A percentile compares a stretch with the other conserved stretches of the same genome.
Conservation (phyloP, 1,139 yeast genomes). For the Sugiyamaella xylanicola region DNA sequence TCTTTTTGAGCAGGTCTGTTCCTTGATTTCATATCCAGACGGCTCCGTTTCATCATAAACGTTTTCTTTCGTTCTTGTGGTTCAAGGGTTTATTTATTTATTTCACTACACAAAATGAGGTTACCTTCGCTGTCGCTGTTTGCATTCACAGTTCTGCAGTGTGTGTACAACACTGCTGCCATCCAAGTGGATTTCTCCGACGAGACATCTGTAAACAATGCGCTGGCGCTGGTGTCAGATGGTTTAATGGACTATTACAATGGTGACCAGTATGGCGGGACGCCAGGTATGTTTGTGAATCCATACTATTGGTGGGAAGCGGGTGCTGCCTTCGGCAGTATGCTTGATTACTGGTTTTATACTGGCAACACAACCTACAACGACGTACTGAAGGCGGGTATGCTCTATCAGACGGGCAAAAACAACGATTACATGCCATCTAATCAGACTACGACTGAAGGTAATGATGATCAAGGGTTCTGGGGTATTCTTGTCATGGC, state of each 20-base stretch:
- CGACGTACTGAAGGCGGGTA: constrained; percentile 59
- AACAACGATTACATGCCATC: constrained; percentile 78
- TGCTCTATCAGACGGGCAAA: constrained; percentile 76
- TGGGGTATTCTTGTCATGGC: constrained; percentile 94
- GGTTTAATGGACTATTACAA: constrained; percentile 87
- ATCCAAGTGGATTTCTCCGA: constrained; percentile 28
- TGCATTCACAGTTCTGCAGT: neutral
- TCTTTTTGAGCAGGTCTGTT: no score
- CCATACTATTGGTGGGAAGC: constrained; percentile 99
- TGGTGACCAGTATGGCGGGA: constrained; percentile 68
- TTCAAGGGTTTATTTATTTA: neutral
- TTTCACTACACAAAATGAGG: constrained; percentile 4
- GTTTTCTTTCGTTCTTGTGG: neutral
- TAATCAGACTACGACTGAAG: constrained; percentile 93
- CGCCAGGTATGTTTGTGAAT: constrained; percentile 77
- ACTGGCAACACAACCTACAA: constrained; percentile 73
- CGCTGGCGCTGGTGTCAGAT: constrained; percentile 59
- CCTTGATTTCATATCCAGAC: no score
- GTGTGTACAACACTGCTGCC: constrained; percentile 5
- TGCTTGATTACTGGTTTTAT: constrained; percentile 74
- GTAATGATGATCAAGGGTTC: constrained; percentile 96
- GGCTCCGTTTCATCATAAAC: no score
- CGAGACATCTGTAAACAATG: constrained; percentile 47
- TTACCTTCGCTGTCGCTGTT: constrained; percentile 2
- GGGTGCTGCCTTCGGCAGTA: constrained; percentile 92